Conservation (phyloP, 139 green algal species). For the Chlorella sp. region DNA sequence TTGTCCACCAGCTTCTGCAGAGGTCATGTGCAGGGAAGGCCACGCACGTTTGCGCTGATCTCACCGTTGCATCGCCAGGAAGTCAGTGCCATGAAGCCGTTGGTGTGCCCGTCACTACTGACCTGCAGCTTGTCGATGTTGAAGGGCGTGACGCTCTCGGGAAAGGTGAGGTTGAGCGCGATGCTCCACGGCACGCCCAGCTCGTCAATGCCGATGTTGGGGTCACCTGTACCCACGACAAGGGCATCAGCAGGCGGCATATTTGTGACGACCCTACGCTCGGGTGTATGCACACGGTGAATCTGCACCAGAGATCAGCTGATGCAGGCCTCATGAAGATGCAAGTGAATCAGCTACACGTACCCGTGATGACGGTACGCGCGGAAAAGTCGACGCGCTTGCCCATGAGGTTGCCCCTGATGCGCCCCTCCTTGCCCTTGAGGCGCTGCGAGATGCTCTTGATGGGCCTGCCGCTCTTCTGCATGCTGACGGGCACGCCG, state of each 20-base stretch:
- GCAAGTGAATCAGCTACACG: too few species aligned
- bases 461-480: constrained; percentile 78
- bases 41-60: too few species aligned
- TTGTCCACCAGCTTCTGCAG: constrained; percentile 90
- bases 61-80: too few species aligned
- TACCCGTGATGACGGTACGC: constrained; percentile 89
- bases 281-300: background rate
- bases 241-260: too few species aligned
- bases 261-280: too few species aligned
- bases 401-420: constrained; percentile 99
- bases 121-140: constrained; percentile 60
- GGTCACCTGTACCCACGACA: constrained; percentile 79
- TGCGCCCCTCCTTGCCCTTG: constrained; percentile 80
- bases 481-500: constrained; percentile 47
- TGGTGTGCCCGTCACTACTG: too few species aligned
- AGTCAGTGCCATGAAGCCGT: too few species aligned
- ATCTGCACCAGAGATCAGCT: constrained; percentile 1
- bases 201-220: constrained; percentile 98
- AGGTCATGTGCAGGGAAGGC: background rate
- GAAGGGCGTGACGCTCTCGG: constrained; percentile 86
- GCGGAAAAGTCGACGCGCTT: constrained; percentile 99
- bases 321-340: background rate
- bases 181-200: constrained; percentile 96
- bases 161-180: constrained; percentile 96
- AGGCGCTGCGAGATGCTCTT: constrained; percentile 89